Evolutionary conservation across 2,329 filamentous ascomycete species (phyloP).

Genomic region (Penicillium expansum): DNA sequence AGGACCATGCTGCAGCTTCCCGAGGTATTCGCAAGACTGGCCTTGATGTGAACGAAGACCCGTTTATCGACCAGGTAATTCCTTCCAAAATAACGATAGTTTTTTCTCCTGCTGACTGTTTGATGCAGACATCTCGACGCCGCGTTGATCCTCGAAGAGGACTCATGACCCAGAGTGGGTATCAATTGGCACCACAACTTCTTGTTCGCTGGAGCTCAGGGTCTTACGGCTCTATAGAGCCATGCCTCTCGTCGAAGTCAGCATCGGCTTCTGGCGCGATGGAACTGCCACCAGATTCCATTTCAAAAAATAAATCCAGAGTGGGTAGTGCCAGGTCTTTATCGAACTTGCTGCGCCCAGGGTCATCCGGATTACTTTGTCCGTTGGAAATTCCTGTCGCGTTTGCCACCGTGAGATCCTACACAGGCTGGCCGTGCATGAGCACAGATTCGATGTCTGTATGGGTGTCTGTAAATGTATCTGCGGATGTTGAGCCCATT

Average conservation of each 20-base stretch:
- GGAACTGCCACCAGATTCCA: not conserved
- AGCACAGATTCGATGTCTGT: constrained; percentile 15
- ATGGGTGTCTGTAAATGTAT: constrained; percentile 25
- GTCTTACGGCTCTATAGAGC: constrained; percentile 14
- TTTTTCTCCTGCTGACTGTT: constrained; percentile 5
- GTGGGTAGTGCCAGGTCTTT: not conserved
- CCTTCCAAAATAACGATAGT: not conserved
- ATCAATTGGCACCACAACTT: constrained; percentile 9
- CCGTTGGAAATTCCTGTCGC: constrained; percentile 23
- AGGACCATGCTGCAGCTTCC: not conserved
- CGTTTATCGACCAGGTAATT: constrained; percentile 18
- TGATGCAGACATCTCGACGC: constrained; percentile 4
- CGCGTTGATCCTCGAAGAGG: not conserved
- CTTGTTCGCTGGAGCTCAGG: constrained; percentile 26
- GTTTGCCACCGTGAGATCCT: constrained; percentile 19
- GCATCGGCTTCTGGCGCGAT: not conserved
- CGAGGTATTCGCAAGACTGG: not conserved
- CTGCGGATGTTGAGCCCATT: constrained; percentile 27
- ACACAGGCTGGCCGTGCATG: constrained; percentile 12
- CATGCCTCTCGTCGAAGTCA: constrained; percentile 4
- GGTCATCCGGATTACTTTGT: constrained; percentile 4
- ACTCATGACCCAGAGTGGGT: not conserved
- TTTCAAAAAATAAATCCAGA: not conserved
- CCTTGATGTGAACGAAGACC: constrained; percentile 6
- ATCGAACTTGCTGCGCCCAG: not conserved